These are phyloP conservation scores for Penicillium sumatraense DNA, from an alignment of 2,329 filamentous ascomycete species.

Conservation along the genomic window DNA sequence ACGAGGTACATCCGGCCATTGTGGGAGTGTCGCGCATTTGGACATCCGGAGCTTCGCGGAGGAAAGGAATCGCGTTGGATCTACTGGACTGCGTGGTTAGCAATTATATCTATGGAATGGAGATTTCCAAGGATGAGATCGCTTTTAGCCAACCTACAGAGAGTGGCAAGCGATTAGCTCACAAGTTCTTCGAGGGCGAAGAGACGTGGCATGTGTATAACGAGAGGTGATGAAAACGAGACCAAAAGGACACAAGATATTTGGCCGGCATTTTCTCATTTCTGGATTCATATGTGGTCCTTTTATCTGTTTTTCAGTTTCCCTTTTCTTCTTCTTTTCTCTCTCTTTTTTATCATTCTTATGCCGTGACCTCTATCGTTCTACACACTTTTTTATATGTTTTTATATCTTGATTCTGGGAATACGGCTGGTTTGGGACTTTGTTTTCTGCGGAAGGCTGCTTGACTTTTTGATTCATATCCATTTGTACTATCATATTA, in stretches of 20 bases:
- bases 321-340: background rate
- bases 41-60: conserved; percentile 62
- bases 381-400: conserved; percentile 4
- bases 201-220: conserved; percentile 66
- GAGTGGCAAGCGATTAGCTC: conserved; percentile 61
- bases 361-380: background rate
- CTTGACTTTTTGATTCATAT: conserved; percentile 6
- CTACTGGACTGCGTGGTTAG: conserved; percentile 61
- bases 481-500: conserved; percentile 15
- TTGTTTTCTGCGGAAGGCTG: conserved; percentile 12
- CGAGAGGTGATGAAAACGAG: conserved; percentile 43
- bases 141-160: conserved; percentile 71
- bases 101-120: conserved; percentile 61
- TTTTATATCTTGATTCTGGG: conserved; percentile 14
- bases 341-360: background rate
- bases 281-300: background rate
- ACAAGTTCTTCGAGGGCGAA: conserved; percentile 60
- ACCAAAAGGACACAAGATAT: too few relatives aligned
- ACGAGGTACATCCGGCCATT: conserved; percentile 52
- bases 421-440: conserved; percentile 5
- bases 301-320: background rate
- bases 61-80: conserved; percentile 61
- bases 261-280: background rate
- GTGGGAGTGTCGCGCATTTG: conserved; percentile 69
- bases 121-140: conserved; percentile 58